These are phyloP conservation scores for Monosporozyma servazzii DNA, from an alignment of 805 yeast species.

Conservation along the genomic window DNA sequence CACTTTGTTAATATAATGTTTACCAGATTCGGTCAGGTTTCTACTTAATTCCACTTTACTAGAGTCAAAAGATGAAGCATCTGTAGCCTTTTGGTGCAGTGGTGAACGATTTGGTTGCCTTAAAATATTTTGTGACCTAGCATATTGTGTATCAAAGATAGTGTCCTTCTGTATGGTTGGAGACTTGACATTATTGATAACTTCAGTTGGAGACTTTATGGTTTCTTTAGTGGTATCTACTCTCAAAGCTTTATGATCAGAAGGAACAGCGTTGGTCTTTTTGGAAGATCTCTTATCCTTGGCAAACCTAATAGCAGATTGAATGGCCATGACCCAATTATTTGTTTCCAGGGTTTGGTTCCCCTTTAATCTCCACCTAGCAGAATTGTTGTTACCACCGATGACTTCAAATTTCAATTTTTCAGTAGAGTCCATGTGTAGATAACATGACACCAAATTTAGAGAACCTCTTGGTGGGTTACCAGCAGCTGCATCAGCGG, in stretches of 20 bases:
- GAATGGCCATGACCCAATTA: slow-evolving; percentile 96
- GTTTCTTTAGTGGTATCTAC: not conserved
- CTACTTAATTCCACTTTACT: slow-evolving; percentile 22
- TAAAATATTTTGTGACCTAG: not conserved
- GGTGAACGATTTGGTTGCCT: not conserved
- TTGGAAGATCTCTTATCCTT: slow-evolving; percentile 47
- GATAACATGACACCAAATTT: slow-evolving; percentile 67
- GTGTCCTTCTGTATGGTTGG: not conserved
- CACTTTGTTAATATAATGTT: slow-evolving; percentile 23
- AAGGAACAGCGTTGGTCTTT: slow-evolving; percentile 7
- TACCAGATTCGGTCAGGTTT: slow-evolving; percentile 27
- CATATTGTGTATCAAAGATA: not conserved
- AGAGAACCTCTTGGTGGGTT: slow-evolving; percentile 84
- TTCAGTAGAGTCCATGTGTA: slow-evolving; percentile 86
- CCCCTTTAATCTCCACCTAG: slow-evolving; percentile 85
- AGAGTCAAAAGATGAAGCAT: slow-evolving; percentile 15
- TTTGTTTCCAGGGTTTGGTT: slow-evolving; percentile 92
- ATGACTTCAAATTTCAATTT: slow-evolving; percentile 83
- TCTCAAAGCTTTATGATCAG: not conserved
- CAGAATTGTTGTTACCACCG: slow-evolving; percentile 53
- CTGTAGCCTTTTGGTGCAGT: slow-evolving; percentile 7
- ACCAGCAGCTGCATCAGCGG: slow-evolving; percentile 59
- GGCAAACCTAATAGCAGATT: slow-evolving; percentile 80
- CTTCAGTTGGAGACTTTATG: slow-evolving; percentile 12
- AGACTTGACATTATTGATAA: slow-evolving; percentile 5